These are phyloP conservation scores for Globisporangium canariense DNA, from an alignment of 352 stramenopile species.

Conservation along the genomic window DNA sequence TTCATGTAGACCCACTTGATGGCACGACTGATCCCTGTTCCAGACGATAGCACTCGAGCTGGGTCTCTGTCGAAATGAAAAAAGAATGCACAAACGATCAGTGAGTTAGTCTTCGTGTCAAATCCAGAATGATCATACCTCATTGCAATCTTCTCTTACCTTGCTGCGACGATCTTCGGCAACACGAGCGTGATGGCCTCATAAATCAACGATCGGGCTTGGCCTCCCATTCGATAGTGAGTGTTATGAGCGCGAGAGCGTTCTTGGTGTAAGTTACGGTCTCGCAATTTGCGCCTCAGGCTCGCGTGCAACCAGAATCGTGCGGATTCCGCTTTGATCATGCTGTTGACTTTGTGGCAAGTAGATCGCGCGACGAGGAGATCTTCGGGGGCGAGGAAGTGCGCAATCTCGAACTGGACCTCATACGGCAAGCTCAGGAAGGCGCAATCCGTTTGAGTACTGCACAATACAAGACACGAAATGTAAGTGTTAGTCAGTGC, in stretches of 20 bases:
- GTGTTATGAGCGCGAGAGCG: slow-evolving; percentile 48
- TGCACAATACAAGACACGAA: slow-evolving; percentile 20
- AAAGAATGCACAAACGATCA: slow-evolving; percentile 3
- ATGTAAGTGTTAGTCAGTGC: neutral
- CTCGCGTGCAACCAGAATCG: slow-evolving; percentile 84
- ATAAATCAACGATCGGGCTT: slow-evolving; percentile 70
- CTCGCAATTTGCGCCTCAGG: slow-evolving; percentile 63
- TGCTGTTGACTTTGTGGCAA: slow-evolving; percentile 79
- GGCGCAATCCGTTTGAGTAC: slow-evolving; percentile 52
- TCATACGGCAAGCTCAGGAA: slow-evolving; percentile 80
- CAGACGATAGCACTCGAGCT: slow-evolving; percentile 60
- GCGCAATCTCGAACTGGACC: slow-evolving; percentile 74
- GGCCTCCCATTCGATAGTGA: slow-evolving; percentile 43
- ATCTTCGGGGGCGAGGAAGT: slow-evolving; percentile 75
- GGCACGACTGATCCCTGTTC: slow-evolving; percentile 61
- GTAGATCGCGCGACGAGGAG: slow-evolving; percentile 66
- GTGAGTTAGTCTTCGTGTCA: neutral
- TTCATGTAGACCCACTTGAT: slow-evolving; percentile 89
- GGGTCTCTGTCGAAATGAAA: slow-evolving; percentile 44
- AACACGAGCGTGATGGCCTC: slow-evolving; percentile 74
- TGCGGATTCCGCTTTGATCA: slow-evolving; percentile 79
- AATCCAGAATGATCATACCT: neutral
- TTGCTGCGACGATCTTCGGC: slow-evolving; percentile 68
- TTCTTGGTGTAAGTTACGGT: slow-evolving; percentile 38
- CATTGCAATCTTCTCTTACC: slow-evolving; percentile 13